Evolutionary conservation across 768 basidiomycete species (phyloP), one percentile per base, ranked within the genome.

Genomic region (Mycena albidolilacea): DNA sequence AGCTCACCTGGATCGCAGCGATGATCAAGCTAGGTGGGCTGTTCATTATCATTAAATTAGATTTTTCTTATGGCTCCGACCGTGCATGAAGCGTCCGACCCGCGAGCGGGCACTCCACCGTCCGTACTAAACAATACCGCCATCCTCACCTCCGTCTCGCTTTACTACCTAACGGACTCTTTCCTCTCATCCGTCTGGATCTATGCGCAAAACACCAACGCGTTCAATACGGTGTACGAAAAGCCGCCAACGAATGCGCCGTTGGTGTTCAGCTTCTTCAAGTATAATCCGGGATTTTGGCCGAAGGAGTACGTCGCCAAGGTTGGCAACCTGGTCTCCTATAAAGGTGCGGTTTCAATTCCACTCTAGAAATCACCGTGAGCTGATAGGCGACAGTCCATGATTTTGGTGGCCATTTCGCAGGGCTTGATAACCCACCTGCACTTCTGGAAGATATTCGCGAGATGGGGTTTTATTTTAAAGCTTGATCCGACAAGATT

Each of bases 91-190:
- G 62, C 72, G 68, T 48, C 70, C 39, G 61, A 65, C 68, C 55
- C 74, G 63, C 65, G 73, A 61, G 46, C 64, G 41, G 59, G 77
- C 46, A 62, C 61, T 2, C 41, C 69, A 19, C 69, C 69, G 8
- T 70, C 69, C 10, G 52, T 57, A 41, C 67, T 71, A 52, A 44
- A 63, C 44, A 35, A 23, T 21, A 54, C 50, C 9, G 74, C 73
- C 30, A 75, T 78, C 41, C 71, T 78, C 15, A 76, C 72, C 37
- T 72, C 76, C 9, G 66, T 78, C 19, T 78, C 79, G n/a, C 67
- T 79, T 1, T 80, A 79, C 70, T 78, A 54, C 52, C 75, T 79
- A 59, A 77, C 78, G 8, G 30, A 67, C 7, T 68, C 78, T 3
- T 76, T 78, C 70, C 35, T 65, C 7, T 76, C 77, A 5, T 75